Base-by-base conservation (phyloP, 2,329 filamentous ascomycete genomes). In the Malbranchea cinnamomea region DNA sequence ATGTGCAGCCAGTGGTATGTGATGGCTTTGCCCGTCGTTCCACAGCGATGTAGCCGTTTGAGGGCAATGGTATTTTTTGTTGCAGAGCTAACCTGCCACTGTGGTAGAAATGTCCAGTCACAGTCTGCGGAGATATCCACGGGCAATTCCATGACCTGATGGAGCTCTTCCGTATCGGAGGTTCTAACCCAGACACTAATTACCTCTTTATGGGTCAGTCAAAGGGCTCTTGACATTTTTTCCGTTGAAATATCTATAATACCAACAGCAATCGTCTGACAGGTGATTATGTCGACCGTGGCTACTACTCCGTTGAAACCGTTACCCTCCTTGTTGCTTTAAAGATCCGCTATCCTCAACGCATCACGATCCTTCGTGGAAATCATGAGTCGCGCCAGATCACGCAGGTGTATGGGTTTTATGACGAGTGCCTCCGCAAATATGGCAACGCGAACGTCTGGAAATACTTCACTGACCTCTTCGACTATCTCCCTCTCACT, bases 91-190 rank as follows among this genome's bases (percentile, higher is more conserved):
- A n/a, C n/a, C n/a, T n/a, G n/a, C n/a, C n/a, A 23, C n/a, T 18
- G 13, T 27, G 18, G 19, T 31, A 17, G 28, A 34, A 26, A 33
- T 35, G 32, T 20, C 89, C 89, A 5, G 89, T 98, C 39, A 98
- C 89, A 4, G 79, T 98, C 39, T 95, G 89, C 50, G 89, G 89
- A 50, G 89, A 98, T 53, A 95, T 98, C 39, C 89, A 98, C 58
- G 89, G 89, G 45, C 89, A 98, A 60, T 95, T 95, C 56, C 95
- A 98, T 60, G 89, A 98, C 55, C 67, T 98, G 6, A 73, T 95
- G 37, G 89, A 98, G 63, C 74, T 98, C 28, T 98, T 98, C 59
- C 78, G 85, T 31, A 87, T 98, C 23, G 84, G 87, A 26, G 89
- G 89, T 81, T 89, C 89, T 7, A 83, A 83, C 46, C 44, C 55